Evolutionary conservation across 2,329 filamentous ascomycete species (phyloP), one percentile per base, ranked within the genome.

Genomic region (Tricladium varicosporioides): DNA sequence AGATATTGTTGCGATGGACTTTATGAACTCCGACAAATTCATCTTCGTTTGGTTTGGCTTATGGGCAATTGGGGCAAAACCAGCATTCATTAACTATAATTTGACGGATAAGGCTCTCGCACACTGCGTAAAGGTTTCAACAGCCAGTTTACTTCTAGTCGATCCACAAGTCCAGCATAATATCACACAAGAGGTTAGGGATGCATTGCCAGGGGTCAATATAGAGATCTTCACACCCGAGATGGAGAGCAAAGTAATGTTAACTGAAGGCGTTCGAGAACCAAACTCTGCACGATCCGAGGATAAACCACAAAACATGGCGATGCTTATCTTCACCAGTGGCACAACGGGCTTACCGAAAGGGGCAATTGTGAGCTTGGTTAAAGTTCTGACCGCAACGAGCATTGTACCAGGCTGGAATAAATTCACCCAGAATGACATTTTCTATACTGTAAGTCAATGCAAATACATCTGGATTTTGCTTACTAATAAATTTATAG

Each of bases 1-100:
- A 46, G 89, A 95, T 52, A 84, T 96, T 33, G 87, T 96, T 15
- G 91, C 89, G 8, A 79, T 96, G 64, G 81, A 94, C 71, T 89
- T 90, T 63, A 86, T 88, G 73, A 96, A 96, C 70, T 89, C 85
- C 43, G 85, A 91, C n/a, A 80, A 81, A 2, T 93, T 91, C 67
- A 67, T 93, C 27, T 89, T 92, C 69, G 61, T 95, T 8, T 67
- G 86, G 79, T 77, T 92, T 54, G 91, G 87, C 0, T 73, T 96
- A 32, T 96, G 91, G 91, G 84, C 86, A 31, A 84, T 96, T 57
- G 92, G 92, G 10, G 91, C 89, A 0, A 85, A 85, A 55, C 91
- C 91, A 0, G 91, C 91, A 0, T 91, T 94, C 65, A 88, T 96
- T 74, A 96, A 96, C 73, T 93, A 92, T 73, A 94, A 94, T 69